These are phyloP conservation scores for Didymellaceae sp. DNA, from an alignment of 2,329 filamentous ascomycete species.

Conservation along the genomic window DNA sequence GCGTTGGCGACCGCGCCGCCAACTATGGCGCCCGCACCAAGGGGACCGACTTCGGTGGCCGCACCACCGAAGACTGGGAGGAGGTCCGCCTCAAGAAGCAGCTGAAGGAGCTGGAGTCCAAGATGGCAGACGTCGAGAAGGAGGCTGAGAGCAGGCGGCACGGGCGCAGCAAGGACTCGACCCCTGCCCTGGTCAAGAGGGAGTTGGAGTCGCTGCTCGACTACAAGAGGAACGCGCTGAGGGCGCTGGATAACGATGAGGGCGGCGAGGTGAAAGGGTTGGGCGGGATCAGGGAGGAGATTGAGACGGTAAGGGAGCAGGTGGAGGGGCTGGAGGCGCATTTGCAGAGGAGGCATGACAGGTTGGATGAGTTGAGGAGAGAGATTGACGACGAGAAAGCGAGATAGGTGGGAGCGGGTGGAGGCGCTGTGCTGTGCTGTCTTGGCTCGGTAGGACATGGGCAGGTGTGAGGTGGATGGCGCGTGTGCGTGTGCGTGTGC, in stretches of 20 bases:
- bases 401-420: neutral
- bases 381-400: conserved; percentile 88
- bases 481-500: too few species aligned
- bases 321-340: conserved; percentile 89
- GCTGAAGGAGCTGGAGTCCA: conserved; percentile 84
- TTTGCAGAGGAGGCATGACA: conserved; percentile 75
- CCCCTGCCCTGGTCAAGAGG: conserved; percentile 89
- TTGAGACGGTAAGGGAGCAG: conserved; percentile 91
- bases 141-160: conserved; percentile 66
- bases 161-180: conserved; percentile 70
- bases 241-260: conserved; percentile 75
- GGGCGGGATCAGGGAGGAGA: conserved; percentile 81
- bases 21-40: conserved; percentile 72
- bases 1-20: conserved; percentile 71
- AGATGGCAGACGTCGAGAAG: conserved; percentile 82
- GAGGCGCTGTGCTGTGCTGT: neutral
- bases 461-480: too few species aligned
- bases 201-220: conserved; percentile 94
- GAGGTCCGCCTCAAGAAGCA: conserved; percentile 95
- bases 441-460: too few species aligned
- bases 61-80: conserved; percentile 93
- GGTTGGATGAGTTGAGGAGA: conserved; percentile 75
- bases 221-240: conserved; percentile 84
- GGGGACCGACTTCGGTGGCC: conserved; percentile 88
- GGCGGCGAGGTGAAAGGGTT: conserved; percentile 69